phyloP scores from a whole-genome alignment of 2,329 filamentous ascomycete species.

The Chrysoporthe cubensis region DNA sequence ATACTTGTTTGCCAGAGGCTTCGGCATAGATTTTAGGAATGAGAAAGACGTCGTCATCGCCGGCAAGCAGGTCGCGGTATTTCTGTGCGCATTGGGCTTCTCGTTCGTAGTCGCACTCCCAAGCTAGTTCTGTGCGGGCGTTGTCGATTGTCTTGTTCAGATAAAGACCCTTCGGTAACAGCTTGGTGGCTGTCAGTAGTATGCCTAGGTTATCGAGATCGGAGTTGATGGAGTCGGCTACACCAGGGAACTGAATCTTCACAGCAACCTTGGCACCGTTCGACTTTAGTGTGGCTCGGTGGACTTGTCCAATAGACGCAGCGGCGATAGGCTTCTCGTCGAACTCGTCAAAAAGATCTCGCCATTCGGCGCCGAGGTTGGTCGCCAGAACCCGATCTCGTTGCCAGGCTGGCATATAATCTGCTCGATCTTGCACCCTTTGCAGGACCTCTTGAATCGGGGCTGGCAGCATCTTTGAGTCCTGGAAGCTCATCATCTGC shows the following conservation, averaged over 20 bases:
- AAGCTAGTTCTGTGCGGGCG: conserved; percentile 85
- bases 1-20: conserved; percentile 81
- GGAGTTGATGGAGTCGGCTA: conserved; percentile 93
- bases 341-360: conserved; percentile 80
- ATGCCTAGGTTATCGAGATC: conserved; percentile 93
- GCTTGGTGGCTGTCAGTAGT: conserved; percentile 84
- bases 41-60: conserved; percentile 73
- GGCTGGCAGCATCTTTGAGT: conserved; percentile 89
- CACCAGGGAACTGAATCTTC: conserved; percentile 96
- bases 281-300: conserved; percentile 78
- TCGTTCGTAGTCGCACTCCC: conserved; percentile 95
- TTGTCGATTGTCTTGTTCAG: conserved; percentile 98
- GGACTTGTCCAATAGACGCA: conserved; percentile 95
- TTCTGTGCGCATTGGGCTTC: conserved; percentile 81
- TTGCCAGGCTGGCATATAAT: conserved; percentile 97
- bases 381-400: conserved; percentile 79
- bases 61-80: conserved; percentile 77
- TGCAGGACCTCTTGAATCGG: conserved; percentile 89
- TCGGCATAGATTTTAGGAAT: conserved; percentile 79
- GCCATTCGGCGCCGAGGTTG: conserved; percentile 85
- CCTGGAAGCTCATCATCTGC: conserved; percentile 98
- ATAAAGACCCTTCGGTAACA: conserved; percentile 89
- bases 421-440: conserved; percentile 91
- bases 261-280: conserved; percentile 81
- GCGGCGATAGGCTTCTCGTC: conserved; percentile 92